Evolutionary conservation across 257 asterid species (phyloP).

Genomic region (Voacanga thouarsii): DNA sequence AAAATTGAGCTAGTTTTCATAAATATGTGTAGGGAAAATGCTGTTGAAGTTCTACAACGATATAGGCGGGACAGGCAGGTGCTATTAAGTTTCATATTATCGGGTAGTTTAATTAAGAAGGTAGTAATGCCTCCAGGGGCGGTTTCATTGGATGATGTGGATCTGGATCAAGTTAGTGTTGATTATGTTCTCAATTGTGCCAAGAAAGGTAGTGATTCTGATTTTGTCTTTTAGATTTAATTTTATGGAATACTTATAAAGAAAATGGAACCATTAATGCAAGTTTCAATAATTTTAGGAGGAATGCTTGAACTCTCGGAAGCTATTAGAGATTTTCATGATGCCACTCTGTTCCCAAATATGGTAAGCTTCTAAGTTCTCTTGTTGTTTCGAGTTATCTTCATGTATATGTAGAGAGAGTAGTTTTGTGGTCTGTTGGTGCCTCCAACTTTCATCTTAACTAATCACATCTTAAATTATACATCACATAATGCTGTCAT

Average conservation of each 20-base stretch:
- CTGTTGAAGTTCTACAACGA: constrained; percentile 73
- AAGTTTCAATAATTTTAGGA: constrained; percentile 45
- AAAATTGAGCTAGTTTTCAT: background rate
- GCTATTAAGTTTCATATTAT: constrained; percentile 70
- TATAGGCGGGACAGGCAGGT: constrained; percentile 85
- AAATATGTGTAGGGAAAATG: constrained; percentile 55
- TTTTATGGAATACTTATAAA: constrained; percentile 1
- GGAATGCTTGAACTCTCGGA: constrained; percentile 88
- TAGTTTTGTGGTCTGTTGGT: background rate
- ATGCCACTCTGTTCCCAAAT: constrained; percentile 71
- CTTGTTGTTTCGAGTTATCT: background rate
- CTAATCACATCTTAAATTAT: background rate
- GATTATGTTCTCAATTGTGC: constrained; percentile 83
- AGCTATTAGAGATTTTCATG: constrained; percentile 92
- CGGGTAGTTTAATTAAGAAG: constrained; percentile 86
- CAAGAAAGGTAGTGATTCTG: constrained; percentile 64
- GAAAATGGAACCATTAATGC: constrained; percentile 10
- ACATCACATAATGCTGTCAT: background rate
- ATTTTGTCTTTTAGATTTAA: constrained; percentile 9
- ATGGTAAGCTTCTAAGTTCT: constrained; percentile 50
- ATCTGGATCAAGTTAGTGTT: constrained; percentile 96
- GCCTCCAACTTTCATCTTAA: background rate
- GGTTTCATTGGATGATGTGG: constrained; percentile 92
- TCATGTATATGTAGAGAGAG: background rate
- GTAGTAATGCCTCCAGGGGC: constrained; percentile 99